phyloP scores from a whole-genome alignment of 1,284 basidiomycete species.

The Puccinia hordei region DNA sequence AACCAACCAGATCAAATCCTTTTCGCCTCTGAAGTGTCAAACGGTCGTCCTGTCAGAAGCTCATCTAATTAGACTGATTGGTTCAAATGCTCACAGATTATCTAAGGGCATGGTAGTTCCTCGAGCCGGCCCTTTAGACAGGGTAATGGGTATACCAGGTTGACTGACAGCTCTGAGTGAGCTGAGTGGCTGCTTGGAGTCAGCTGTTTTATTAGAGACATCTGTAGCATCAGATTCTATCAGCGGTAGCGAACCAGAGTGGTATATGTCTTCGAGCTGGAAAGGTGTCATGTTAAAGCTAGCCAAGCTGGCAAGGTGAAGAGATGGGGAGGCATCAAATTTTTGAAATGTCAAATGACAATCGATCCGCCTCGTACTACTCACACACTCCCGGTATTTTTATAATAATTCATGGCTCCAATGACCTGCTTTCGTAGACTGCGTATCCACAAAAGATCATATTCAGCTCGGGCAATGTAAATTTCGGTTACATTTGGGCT shows the following conservation, averaged over 20 bases:
- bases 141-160: not conserved
- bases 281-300: constrained; percentile 44
- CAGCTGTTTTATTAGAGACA: not conserved
- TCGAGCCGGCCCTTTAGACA: not conserved
- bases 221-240: not conserved
- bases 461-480: not conserved
- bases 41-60: not conserved
- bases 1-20: constrained; percentile 34
- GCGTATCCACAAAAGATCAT: not conserved
- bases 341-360: not conserved
- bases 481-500: not conserved
- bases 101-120: constrained; percentile 28
- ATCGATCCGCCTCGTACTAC: not conserved
- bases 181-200: not conserved
- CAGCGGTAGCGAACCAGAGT: constrained; percentile 33
- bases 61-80: too few relatives aligned
- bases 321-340: not conserved
- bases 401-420: constrained; percentile 50
- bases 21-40: constrained; percentile 8
- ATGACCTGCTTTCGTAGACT: constrained; percentile 43
- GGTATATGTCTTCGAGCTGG: constrained; percentile 38
- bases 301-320: constrained; percentile 14
- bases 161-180: constrained; percentile 21
- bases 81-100: constrained; percentile 32
- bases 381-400: constrained; percentile 46